phyloP scores from a whole-genome alignment of 192 early-diverging fungal species.

The Piromyces sp. region DNA sequence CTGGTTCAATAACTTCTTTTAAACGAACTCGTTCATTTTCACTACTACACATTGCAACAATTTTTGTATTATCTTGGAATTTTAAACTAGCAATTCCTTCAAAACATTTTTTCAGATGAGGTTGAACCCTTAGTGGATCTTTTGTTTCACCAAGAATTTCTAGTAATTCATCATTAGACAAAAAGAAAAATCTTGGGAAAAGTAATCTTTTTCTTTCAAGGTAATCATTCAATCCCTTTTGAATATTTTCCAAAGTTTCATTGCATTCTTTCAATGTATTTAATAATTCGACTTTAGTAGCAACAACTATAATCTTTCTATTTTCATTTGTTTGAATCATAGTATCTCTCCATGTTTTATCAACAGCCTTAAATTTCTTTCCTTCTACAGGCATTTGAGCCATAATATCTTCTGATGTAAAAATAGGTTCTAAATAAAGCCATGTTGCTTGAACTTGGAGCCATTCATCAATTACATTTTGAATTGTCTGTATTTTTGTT shows the following conservation, averaged over 20 bases:
- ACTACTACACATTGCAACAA: conserved; percentile 26
- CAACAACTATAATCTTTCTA: conserved; percentile 28
- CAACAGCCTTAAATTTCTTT: conserved; percentile 38
- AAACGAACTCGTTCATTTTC: conserved; percentile 37
- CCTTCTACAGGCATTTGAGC: conserved; percentile 53
- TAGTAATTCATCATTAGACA: conserved; percentile 49
- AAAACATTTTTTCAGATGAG: conserved; percentile 48
- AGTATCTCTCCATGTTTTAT: conserved; percentile 35
- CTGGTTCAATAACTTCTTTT: conserved; percentile 46
- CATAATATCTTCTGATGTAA: conserved; percentile 47
- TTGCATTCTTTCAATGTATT: conserved; percentile 36
- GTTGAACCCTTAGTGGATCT: conserved; percentile 40
- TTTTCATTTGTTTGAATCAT: conserved; percentile 33
- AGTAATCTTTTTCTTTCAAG: conserved; percentile 36
- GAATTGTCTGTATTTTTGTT: conserved; percentile 23
- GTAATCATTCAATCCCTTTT: conserved; percentile 43
- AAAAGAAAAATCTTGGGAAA: conserved; percentile 46
- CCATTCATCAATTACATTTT: conserved; percentile 49
- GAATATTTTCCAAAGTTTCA: conserved; percentile 29
- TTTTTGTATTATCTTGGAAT: conserved; percentile 36
- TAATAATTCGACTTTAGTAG: conserved; percentile 36
- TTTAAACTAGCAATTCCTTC: conserved; percentile 37
- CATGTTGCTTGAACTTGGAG: conserved; percentile 48
- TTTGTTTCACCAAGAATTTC: conserved; percentile 48
- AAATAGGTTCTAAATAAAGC: conserved; percentile 46